Base-by-base conservation (phyloP, 352 stramenopile genomes). In the Thalassiosira hispida region DNA sequence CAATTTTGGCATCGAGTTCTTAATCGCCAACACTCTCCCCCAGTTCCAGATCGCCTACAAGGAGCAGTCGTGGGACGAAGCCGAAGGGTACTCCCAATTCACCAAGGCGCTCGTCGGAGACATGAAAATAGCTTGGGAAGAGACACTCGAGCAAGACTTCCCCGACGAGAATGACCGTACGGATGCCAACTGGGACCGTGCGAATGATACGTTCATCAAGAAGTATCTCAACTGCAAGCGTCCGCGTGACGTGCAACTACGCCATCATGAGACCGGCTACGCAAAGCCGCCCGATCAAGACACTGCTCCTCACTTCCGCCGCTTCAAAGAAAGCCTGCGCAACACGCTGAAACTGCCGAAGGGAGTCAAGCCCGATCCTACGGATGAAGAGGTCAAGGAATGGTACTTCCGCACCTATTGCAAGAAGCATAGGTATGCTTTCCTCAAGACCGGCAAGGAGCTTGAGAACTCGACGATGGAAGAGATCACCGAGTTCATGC, bases 331-430 rank as follows among this genome's bases (percentile, higher is more conserved):
- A 20, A 53, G 44, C 7, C 18, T 23, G 6, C 7, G 44, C 7
- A 53, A 53, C 16, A 53, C 44, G 4, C 44, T 53, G 3, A 53
- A 23, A 16, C 16, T 53, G 12, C 44, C 44, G 6, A n/a, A 53
- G 18, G 44, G 44, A 6, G 44, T 53, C n/a, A 53, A 56, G 18
- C 18, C 18, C 14, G 47, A 56, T 31, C 47, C 47, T 2, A 29
- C 47, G 11, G 3, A 23, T 5, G 23, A 56, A 18, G 47, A 56
- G 47, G 6, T 29, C 7, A 56, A 56, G 18, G 47, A 56, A 29
- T 56, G 47, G 47, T 56, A 56, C 47, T 56, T 56, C 47, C 8
- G 16, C 9, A 56, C 47, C 9, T 56, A 56, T 14, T 56, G 23
- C 47, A 56, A 31, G 47, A 56, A 29, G 9, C 23, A 56, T 20